These are phyloP conservation scores for Trypanosoma vivax DNA, from an alignment of 208 protist genomes.

Conservation along the genomic window DNA sequence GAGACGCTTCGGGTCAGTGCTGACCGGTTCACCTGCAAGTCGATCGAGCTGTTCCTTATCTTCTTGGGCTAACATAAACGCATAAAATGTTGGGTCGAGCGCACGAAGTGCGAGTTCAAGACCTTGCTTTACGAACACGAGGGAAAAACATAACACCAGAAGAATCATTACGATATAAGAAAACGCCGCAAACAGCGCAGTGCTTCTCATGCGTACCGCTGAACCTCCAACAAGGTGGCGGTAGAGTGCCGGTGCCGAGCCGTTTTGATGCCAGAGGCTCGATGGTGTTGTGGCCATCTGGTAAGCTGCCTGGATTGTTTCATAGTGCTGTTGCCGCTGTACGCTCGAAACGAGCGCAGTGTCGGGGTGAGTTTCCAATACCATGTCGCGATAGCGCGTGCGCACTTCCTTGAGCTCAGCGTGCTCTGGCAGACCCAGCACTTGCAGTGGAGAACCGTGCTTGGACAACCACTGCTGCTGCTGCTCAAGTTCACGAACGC, in stretches of 20 bases:
- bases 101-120: conserved; percentile 56
- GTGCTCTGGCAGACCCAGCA: conserved; percentile 81
- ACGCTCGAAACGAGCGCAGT: conserved; percentile 20
- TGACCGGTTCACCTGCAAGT: conserved; percentile 40
- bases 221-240: conserved; percentile 33
- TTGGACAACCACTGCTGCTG: conserved; percentile 65
- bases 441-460: conserved; percentile 67
- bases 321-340: conserved; percentile 37
- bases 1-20: conserved; percentile 72
- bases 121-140: conserved; percentile 37
- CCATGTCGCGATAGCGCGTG: conserved; percentile 56
- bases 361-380: conserved; percentile 76
- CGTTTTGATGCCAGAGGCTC: conserved; percentile 79
- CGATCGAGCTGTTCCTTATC: conserved; percentile 46
- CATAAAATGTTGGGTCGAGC: conserved; percentile 76
- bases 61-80: conserved; percentile 69
- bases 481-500: conserved; percentile 42
- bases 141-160: conserved; percentile 44
- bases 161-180: conserved; percentile 50
- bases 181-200: conserved; percentile 51
- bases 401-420: conserved; percentile 61
- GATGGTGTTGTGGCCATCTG: conserved; percentile 48
- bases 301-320: conserved; percentile 64
- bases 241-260: conserved; percentile 52
- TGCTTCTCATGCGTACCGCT: conserved; percentile 31